Evolutionary conservation across 129 eudicot species (phyloP).

Genomic region (Artemisia argyi): DNA sequence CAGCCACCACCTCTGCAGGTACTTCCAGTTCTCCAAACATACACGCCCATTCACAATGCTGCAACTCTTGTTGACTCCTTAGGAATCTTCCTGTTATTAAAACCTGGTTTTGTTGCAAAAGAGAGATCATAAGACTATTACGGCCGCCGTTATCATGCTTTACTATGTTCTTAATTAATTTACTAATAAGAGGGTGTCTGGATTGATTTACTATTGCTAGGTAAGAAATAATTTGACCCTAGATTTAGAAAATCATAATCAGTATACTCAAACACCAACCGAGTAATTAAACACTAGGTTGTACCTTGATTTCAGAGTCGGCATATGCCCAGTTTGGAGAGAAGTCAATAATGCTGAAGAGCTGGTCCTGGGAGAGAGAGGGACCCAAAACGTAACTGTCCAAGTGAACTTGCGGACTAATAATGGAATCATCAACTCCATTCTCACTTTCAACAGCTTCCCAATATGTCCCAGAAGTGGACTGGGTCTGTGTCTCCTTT

Average conservation of each 20-base stretch:
- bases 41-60: constrained; percentile 82
- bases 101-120: constrained; percentile 45
- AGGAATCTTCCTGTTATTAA: constrained; percentile 77
- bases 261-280: not conserved
- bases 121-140: not conserved
- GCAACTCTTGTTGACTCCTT: constrained; percentile 69
- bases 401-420: constrained; percentile 50
- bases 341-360: constrained; percentile 84
- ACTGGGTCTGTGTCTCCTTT: constrained; percentile 62
- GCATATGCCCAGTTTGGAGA: constrained; percentile 81
- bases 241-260: not conserved
- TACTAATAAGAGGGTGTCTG: constrained; percentile 2
- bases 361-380: constrained; percentile 90
- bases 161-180: not conserved
- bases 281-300: constrained; percentile 1
- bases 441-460: constrained; percentile 69
- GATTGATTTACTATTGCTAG: not conserved
- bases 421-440: constrained; percentile 64
- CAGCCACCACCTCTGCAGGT: constrained; percentile 78
- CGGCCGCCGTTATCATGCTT: too few species aligned
- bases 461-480: constrained; percentile 84
- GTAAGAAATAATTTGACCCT: not conserved
- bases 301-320: constrained; percentile 75
- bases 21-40: constrained; percentile 99
- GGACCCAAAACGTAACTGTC: constrained; percentile 73